These are phyloP conservation scores for Irineochytrium annulatum DNA, from an alignment of 192 early-diverging fungal species.

Conservation along the genomic window DNA sequence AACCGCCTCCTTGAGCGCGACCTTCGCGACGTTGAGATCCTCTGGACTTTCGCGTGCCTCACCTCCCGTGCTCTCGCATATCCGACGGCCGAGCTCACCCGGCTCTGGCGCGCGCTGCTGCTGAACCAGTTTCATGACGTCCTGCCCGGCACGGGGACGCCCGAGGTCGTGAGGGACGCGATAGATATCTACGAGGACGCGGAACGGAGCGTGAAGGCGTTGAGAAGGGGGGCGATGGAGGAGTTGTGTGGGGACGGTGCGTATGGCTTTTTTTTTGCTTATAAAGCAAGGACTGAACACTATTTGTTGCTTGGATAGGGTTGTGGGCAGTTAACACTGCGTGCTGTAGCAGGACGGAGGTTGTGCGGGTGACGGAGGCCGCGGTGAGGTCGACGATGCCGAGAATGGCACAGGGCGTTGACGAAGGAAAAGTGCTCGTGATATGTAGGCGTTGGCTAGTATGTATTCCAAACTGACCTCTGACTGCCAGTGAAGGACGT, in stretches of 20 bases:
- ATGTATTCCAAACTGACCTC: no score
- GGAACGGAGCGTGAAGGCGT: conserved; percentile 16
- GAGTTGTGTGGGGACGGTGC: neutral
- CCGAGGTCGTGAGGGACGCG: conserved; percentile 87
- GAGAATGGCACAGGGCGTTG: no score
- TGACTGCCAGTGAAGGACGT: neutral
- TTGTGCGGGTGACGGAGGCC: neutral
- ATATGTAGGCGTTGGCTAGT: no score
- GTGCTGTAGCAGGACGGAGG: neutral
- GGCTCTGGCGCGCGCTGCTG: conserved; percentile 83
- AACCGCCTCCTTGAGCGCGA: conserved; percentile 83
- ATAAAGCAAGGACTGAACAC: no score
- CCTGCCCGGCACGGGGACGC: conserved; percentile 86
- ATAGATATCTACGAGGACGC: conserved; percentile 50
- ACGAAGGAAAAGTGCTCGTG: no score
- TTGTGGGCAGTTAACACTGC: neutral
- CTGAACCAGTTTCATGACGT: conserved; percentile 99
- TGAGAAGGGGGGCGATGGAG: conserved; percentile 29
- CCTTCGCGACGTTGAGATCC: conserved; percentile 76
- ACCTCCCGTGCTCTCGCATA: conserved; percentile 35
- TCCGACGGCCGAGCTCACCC: conserved; percentile 69
- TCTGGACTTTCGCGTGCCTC: conserved; percentile 16
- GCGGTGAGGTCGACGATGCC: no score
- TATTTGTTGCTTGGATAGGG: neutral
- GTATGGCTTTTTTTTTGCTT: neutral